These are phyloP conservation scores for Pyrrhoderma noxium DNA, from an alignment of 1,284 basidiomycete genomes.

Conservation along the genomic window DNA sequence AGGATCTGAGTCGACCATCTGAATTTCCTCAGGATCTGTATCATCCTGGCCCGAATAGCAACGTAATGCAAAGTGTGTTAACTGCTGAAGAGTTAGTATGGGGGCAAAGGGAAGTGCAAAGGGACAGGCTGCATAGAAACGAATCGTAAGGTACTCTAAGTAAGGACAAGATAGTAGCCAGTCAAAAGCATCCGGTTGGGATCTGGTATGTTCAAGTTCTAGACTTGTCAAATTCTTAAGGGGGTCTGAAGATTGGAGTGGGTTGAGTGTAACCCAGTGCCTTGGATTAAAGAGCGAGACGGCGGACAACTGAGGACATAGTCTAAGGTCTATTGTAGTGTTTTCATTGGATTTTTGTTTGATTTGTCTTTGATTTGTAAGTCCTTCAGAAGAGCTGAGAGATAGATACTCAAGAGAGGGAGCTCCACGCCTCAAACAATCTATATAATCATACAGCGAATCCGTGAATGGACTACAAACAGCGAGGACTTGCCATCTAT, in stretches of 20 bases:
- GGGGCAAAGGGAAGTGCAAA: constrained; percentile 1
- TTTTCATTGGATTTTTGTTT: neutral
- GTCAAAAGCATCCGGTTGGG: constrained; percentile 6
- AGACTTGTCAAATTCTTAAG: constrained; percentile 1
- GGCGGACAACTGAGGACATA: neutral
- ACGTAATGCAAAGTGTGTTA: neutral
- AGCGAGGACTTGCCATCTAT: constrained; percentile 3
- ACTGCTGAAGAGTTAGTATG: neutral
- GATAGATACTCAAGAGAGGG: constrained; percentile 1
- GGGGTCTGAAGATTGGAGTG: neutral
- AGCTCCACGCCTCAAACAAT: neutral
- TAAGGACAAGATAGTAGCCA: constrained; percentile 6
- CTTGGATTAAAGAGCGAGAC: constrained; percentile 1
- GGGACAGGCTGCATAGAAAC: neutral
- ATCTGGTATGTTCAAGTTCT: neutral
- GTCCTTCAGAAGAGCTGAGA: neutral
- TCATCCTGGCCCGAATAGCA: neutral
- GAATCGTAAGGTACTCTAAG: constrained; percentile 2
- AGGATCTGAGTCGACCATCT: neutral
- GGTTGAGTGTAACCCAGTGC: neutral
- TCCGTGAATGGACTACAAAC: neutral
- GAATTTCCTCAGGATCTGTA: neutral
- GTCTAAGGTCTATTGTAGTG: neutral
- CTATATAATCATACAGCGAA: neutral
- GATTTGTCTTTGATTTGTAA: neutral